Evolutionary conservation across 805 yeast species (phyloP), one percentile per base, ranked within the genome.

Genomic region (Kodamaea kaohsiungensis): DNA sequence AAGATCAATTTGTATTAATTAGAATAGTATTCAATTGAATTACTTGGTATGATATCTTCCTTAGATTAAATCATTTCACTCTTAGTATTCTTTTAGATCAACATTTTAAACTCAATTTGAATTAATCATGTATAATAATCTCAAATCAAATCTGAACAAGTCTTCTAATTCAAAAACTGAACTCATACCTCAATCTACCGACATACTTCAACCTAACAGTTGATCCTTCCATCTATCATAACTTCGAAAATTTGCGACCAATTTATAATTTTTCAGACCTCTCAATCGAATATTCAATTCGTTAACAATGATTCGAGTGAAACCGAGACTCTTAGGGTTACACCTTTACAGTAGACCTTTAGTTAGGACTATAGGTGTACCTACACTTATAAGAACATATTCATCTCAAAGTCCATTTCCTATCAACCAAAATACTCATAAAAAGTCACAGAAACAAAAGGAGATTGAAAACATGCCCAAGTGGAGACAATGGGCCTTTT

Each of bases 401-500:
- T 40, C 35, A 9, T 30, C 45, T 15, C 45, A 40, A 40, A 40
- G 7, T 7, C 78, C 79, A 18, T 75, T 74, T 54, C 77, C 77
- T 7, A 59, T 72, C 15, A 70, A 67, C 53, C 66, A n/a, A n/a
- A n/a, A n/a, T n/a, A n/a, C n/a, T n/a, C n/a, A 69, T 49, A 70
- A 69, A 51, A 67, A 65, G 18, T 53, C 55, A 13, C 65, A 67
- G 51, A 64, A 67, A 42, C 59, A 70, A 50, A 62, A 67, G 50
- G 65, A 65, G 27, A 40, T 64, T 13, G 70, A 67, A 48, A 59
- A 63, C 30, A 58, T 73, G 40, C 77, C 78, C 6, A 68, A 65
- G 51, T 71, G 70, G 66, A 65, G 68, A 53, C 75, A 70, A 50
- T 76, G 77, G 76, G 77, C 72, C 3, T 55, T 57, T n/a, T 74